Percentiles rank a stretch among this genome's conserved stretches.
phyloP scores from a whole-genome alignment of 352 stramenopile species.

The Phytophthora pseudosyringae region DNA sequence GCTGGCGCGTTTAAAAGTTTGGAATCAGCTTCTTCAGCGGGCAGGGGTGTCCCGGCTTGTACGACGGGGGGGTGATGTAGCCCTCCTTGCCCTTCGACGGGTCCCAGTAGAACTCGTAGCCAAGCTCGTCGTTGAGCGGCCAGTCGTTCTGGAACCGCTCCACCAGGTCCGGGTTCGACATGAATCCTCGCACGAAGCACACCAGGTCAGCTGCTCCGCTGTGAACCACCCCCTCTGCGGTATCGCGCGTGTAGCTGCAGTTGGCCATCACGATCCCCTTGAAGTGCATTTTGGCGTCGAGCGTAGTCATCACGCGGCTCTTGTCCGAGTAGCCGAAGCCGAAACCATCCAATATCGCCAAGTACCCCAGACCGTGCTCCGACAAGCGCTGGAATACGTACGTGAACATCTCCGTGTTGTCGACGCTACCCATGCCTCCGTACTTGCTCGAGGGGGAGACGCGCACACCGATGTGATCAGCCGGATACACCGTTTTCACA shows the following conservation, averaged over 20 bases:
- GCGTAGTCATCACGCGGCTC: conserved; percentile 28
- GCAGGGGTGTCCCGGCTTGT: conserved; percentile 15
- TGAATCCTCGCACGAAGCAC: conserved; percentile 32
- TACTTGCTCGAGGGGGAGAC: conserved; percentile 39
- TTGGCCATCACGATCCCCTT: conserved; percentile 37
- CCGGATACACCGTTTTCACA: conserved; percentile 38
- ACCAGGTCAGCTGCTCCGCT: conserved; percentile 34
- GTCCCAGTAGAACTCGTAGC: conserved; percentile 39
- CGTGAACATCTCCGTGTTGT: conserved; percentile 48
- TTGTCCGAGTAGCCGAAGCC: conserved; percentile 37
- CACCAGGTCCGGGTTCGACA: conserved; percentile 36
- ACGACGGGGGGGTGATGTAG: conserved; percentile 27
- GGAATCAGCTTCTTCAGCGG: conserved; percentile 14
- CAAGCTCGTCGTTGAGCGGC: conserved; percentile 27
- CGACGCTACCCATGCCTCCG: conserved; percentile 34
- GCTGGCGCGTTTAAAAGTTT: conserved; percentile 9
- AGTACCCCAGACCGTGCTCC: conserved; percentile 31
- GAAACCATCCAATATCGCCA: conserved; percentile 41
- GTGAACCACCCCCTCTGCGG: conserved; percentile 25
- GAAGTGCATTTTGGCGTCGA: conserved; percentile 33
- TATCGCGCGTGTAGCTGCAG: conserved; percentile 33
- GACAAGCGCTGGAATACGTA: conserved; percentile 43
- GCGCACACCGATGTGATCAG: conserved; percentile 41
- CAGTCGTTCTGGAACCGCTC: conserved; percentile 27
- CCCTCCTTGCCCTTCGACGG: conserved; percentile 28